phyloP scores from a whole-genome alignment of 148 eudicot species.

The Beta vulgaris region DNA sequence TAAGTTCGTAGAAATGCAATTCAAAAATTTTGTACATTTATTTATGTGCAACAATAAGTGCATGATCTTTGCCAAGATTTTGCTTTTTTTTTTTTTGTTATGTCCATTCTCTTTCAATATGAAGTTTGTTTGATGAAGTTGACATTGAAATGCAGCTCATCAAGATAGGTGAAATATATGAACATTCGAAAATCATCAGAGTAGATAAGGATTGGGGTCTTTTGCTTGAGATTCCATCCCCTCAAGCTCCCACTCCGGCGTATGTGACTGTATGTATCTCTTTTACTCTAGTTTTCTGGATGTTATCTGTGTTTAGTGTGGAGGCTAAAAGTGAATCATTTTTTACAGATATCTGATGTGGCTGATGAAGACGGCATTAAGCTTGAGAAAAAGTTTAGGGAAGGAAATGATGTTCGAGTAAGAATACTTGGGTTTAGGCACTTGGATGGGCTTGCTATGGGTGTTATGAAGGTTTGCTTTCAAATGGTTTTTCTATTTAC shows the following conservation, averaged over 20 bases:
- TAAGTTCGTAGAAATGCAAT: background rate
- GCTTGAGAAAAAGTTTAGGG: conserved; percentile 72
- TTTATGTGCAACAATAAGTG: background rate
- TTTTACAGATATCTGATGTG: conserved; percentile 73
- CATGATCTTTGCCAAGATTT: background rate
- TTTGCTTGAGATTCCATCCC: conserved; percentile 73
- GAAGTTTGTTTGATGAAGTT: conserved; percentile 12
- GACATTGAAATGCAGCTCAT: conserved; percentile 50
- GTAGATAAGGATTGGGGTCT: conserved; percentile 80
- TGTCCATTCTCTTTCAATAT: background rate
- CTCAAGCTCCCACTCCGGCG: conserved; percentile 78
- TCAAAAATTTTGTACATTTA: background rate
- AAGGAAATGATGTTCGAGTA: conserved; percentile 73
- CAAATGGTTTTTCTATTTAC: background rate
- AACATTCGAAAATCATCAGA: conserved; percentile 67
- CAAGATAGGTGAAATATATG: conserved; percentile 75
- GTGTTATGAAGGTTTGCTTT: conserved; percentile 68
- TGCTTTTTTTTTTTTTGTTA: background rate
- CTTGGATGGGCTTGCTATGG: conserved; percentile 93
- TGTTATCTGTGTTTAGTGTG: background rate
- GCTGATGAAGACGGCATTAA: conserved; percentile 71
- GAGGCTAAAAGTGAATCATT: conserved; percentile 15
- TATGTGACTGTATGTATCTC: conserved; percentile 69
- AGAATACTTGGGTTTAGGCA: conserved; percentile 88
- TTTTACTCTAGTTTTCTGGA: background rate